Evolutionary conservation across 2,329 filamentous ascomycete genomes (phyloP), one percentile per base, ranked within the genome.

Genomic region (Trichoderma afroharzianum): DNA sequence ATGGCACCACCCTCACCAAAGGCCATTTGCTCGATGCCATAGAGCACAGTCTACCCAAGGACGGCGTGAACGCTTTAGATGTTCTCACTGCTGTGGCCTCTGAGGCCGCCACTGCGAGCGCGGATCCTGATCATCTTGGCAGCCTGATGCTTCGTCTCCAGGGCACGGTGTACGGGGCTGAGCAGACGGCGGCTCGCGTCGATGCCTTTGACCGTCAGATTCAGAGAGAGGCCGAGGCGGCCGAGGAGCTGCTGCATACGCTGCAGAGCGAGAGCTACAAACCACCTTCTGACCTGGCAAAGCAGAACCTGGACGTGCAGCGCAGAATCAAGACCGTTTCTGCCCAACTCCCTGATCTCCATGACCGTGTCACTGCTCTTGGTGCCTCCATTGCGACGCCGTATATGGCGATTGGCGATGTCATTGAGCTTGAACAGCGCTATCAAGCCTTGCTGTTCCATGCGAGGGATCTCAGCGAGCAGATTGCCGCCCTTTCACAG

Each of bases 221-320:
- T 9, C 81, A 86, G 43, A 79, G 79, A 21, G 89, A 92, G 75
- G 77, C 87, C 1, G 79, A 79, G 14, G 75, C 76, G 4, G 79
- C 85, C 14, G 78, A 81, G 14, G 69, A 74, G 1, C 76, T 88
- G 43, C 78, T 87, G 9, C 73, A 77, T 6, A 80, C 84, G 12
- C 78, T 90, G 4, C 80, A 81, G 28, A 78, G 79, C 15, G 81
- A 84, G 7, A 79, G 79, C 15, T 91, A 88, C 76, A 85, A 87
- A 18, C 86, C 88, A 0, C 81, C 89, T 0, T 77, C 88, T 0
- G 84, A 89, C 73, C 82, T 95, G 4, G 87, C 89, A 12, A 89
- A 89, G 74, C 87, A 91, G 74, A 95, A 94, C n/a, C 85, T 91
- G 4, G 91, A 96, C 64, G 88, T 92, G 81, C 89, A 91, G 74